Evolutionary conservation across 176 grass and related monocot genomes (phyloP).

Genomic region (Aegilops speltoides): DNA sequence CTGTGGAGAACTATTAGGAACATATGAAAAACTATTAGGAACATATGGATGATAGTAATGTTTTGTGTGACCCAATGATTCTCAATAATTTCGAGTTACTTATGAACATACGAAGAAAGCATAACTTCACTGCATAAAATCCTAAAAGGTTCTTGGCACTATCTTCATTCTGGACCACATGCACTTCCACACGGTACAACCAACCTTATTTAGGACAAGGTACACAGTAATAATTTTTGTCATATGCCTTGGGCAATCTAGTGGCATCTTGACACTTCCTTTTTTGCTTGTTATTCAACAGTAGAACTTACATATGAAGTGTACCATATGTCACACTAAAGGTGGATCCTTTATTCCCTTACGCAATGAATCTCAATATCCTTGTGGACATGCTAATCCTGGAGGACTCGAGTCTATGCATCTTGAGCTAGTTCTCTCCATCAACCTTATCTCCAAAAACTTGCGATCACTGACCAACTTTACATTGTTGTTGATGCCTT

Average conservation of each 20-base stretch:
- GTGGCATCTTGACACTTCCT: not conserved
- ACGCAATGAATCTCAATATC: not conserved
- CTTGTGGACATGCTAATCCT: not conserved
- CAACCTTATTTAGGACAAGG: not conserved
- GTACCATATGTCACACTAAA: not conserved
- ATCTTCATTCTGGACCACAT: not conserved
- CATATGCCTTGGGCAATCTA: not conserved
- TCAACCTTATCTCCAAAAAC: not conserved
- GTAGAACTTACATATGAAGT: not conserved
- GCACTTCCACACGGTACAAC: not conserved
- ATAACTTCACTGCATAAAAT: not conserved
- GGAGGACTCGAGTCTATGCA: not conserved
- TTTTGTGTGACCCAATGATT: not conserved
- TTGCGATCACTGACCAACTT: not conserved
- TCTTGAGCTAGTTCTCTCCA: not conserved
- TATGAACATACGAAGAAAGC: not conserved
- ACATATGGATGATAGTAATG: too few relatives aligned
- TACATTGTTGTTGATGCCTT: not conserved
- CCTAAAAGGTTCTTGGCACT: not conserved
- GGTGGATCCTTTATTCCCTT: not conserved
- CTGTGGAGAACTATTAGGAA: too few relatives aligned
- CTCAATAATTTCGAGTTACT: not conserved
- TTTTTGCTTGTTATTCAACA: conserved; percentile 4
- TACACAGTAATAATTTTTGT: not conserved
- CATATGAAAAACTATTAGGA: too few relatives aligned